phyloP scores from a whole-genome alignment of 306 rosid species.

The Ormosia emarginata region DNA sequence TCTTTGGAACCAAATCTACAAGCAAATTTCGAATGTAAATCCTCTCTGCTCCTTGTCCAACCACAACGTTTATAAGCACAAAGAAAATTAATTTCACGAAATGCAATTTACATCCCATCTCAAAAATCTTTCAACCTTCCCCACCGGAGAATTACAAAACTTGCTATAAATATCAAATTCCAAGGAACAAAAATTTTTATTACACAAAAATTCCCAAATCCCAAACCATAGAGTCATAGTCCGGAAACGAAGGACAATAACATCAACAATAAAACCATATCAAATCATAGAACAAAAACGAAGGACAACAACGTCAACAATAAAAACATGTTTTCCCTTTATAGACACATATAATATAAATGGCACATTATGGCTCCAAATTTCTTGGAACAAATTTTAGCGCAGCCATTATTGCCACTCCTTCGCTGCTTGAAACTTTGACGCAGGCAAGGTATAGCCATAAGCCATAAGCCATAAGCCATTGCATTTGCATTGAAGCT shows the following conservation, averaged over 20 bases:
- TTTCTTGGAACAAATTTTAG: conserved; percentile 38
- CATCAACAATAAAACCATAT: neutral
- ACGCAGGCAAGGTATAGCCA: neutral
- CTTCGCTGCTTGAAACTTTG: conserved; percentile 10
- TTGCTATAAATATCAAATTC: neutral
- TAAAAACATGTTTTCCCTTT: neutral
- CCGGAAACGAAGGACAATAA: neutral
- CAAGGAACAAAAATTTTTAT: neutral
- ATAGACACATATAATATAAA: neutral
- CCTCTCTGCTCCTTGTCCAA: neutral
- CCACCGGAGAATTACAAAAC: conserved; percentile 9
- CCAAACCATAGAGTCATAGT: conserved; percentile 1
- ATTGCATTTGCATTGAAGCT: neutral
- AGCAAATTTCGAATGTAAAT: neutral
- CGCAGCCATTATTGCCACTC: neutral
- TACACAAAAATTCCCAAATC: neutral
- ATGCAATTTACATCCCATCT: neutral
- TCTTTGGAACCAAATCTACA: neutral
- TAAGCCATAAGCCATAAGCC: neutral
- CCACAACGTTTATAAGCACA: neutral
- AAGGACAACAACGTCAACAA: neutral
- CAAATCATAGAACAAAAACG: neutral
- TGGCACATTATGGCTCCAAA: conserved; percentile 36
- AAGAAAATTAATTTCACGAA: neutral
- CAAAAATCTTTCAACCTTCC: neutral